A percentile compares a stretch with the other conserved stretches of the same genome.
These are phyloP conservation scores for Fusarium duplospermum DNA, from an alignment of 2,329 filamentous ascomycete genomes.

Conservation along the genomic window DNA sequence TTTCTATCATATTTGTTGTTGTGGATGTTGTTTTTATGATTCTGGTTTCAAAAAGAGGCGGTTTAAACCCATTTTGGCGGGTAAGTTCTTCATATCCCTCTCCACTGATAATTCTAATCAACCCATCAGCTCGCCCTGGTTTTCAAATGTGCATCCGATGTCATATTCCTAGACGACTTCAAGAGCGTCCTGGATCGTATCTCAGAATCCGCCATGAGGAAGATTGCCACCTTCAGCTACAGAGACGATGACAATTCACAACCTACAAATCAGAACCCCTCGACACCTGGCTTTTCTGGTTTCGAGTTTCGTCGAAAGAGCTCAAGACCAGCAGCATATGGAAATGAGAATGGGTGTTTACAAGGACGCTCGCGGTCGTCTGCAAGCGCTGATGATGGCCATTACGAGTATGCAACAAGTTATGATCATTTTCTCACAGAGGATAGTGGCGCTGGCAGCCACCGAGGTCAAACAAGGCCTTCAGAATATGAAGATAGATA, in stretches of 20 bases:
- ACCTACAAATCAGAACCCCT: not conserved
- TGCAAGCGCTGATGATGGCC: not conserved
- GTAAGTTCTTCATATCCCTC: not conserved
- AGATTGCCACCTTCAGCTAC: constrained; percentile 21
- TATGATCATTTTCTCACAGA: not conserved
- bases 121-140: constrained; percentile 10
- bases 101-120: not conserved
- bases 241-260: not conserved
- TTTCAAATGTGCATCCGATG: constrained; percentile 32
- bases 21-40: constrained; percentile 30
- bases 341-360: not conserved
- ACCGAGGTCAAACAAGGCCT: not conserved
- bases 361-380: not conserved
- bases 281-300: not conserved
- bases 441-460: not conserved
- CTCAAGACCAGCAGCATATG: not conserved
- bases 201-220: constrained; percentile 27
- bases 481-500: not conserved
- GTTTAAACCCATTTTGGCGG: constrained; percentile 29
- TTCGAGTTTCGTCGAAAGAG: not conserved
- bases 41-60: constrained; percentile 21
- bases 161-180: constrained; percentile 28
- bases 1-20: constrained; percentile 17
- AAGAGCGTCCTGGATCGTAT: constrained; percentile 26
- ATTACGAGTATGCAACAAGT: not conserved